A percentile compares a stretch with the other conserved stretches of the same genome.
Evolutionary conservation across 768 basidiomycete species (phyloP).

Genomic region (Infundibulicybe gibba): DNA sequence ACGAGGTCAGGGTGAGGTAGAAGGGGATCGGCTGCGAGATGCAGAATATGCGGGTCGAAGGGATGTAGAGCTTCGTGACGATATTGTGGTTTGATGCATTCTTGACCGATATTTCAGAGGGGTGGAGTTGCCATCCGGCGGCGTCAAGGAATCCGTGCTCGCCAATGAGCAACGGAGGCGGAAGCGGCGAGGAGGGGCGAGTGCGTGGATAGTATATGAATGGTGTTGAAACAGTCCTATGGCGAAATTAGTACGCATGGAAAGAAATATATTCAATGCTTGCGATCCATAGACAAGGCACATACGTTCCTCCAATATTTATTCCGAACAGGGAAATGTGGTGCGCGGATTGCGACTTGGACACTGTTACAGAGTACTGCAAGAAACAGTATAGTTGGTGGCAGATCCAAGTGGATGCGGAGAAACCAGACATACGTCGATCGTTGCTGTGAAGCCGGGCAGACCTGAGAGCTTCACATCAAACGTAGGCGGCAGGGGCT

Average conservation of each 20-base stretch:
- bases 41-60: conserved; percentile 56
- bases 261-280: neutral
- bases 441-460: conserved; percentile 67
- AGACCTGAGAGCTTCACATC: conserved; percentile 65
- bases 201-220: conserved; percentile 67
- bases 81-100: conserved; percentile 37
- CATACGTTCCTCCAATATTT: conserved; percentile 51
- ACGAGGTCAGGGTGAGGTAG: conserved; percentile 56
- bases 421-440: conserved; percentile 34
- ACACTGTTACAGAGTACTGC: conserved; percentile 54
- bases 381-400: neutral
- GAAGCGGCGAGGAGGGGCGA: conserved; percentile 52
- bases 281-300: neutral
- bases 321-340: conserved; percentile 40
- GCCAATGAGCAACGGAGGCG: conserved; percentile 33
- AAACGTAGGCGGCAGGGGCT: conserved; percentile 73
- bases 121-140: conserved; percentile 48
- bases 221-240: conserved; percentile 52
- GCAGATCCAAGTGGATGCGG: neutral
- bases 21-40: conserved; percentile 62
- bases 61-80: conserved; percentile 43
- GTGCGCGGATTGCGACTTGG: conserved; percentile 42
- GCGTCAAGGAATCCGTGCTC: conserved; percentile 37
- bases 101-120: conserved; percentile 36
- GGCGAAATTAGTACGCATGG: conserved; percentile 4